A percentile compares a stretch with the other conserved stretches of the same genome.
phyloP scores from a whole-genome alignment of 2,329 filamentous ascomycete species.

The Drechslerella coelobrocha region DNA sequence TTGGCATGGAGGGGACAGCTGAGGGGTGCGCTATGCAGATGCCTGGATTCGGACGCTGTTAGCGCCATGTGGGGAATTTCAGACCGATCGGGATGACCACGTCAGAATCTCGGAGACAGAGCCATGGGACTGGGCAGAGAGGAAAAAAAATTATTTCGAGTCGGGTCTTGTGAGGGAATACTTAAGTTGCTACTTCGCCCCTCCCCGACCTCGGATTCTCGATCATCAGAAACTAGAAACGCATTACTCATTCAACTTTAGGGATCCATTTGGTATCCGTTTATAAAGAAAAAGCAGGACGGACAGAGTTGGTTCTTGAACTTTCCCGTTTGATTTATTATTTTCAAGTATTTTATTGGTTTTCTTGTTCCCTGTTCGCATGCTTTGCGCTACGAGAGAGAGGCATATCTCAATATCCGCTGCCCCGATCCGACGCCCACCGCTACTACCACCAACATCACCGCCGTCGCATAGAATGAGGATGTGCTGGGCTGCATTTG shows the following conservation, averaged over 20 bases:
- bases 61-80: slow-evolving; percentile 1
- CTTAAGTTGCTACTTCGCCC: not conserved
- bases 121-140: slow-evolving; percentile 35
- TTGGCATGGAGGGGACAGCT: not conserved
- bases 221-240: not conserved
- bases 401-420: slow-evolving; percentile 4
- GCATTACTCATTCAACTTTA: not conserved
- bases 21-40: too few relatives aligned
- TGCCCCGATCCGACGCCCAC: slow-evolving; percentile 47
- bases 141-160: not conserved
- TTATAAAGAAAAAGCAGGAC: too few relatives aligned
- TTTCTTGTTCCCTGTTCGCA: not conserved
- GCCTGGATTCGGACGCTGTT: not conserved
- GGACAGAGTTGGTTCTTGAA: not conserved
- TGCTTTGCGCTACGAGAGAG: slow-evolving; percentile 1
- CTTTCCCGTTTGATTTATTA: too few relatives aligned
- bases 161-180: not conserved
- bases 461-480: slow-evolving; percentile 48
- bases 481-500: slow-evolving; percentile 51
- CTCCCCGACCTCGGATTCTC: not conserved
- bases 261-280: too few relatives aligned
- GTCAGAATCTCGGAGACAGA: slow-evolving; percentile 48
- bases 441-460: slow-evolving; percentile 28
- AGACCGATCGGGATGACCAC: slow-evolving; percentile 41
- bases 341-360: too few relatives aligned